Evolutionary conservation across 495 filamentous ascomycete genomes (phyloP).

Genomic region (Evernia prunastri): DNA sequence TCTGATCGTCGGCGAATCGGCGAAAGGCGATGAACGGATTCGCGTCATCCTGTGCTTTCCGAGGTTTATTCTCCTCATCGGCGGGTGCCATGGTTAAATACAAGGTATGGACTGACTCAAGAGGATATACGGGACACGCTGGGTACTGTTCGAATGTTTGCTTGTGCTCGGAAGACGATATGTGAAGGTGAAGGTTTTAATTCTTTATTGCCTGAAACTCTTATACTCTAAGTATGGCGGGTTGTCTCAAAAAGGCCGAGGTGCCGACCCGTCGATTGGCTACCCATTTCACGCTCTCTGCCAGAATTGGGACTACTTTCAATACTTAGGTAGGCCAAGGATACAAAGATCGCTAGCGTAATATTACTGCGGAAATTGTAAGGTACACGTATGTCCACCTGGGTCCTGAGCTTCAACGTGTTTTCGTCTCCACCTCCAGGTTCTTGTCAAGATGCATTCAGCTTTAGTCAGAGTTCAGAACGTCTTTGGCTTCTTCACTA

Average conservation of each 20-base stretch:
- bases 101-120: not conserved
- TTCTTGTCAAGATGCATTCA: slow-evolving; percentile 67
- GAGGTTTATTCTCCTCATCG: slow-evolving; percentile 6
- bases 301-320: no score
- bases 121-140: not conserved
- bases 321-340: no score
- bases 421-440: not conserved
- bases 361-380: no score
- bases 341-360: not conserved
- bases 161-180: no score
- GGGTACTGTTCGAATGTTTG: not conserved
- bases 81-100: slow-evolving; percentile 18
- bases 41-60: slow-evolving; percentile 24
- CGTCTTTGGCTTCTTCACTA: slow-evolving; percentile 97
- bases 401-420: slow-evolving; percentile 6
- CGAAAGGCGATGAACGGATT: slow-evolving; percentile 58
- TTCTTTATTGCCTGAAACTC: no score
- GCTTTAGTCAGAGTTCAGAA: slow-evolving; percentile 76
- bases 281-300: no score
- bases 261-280: not conserved
- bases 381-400: no score
- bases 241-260: not conserved
- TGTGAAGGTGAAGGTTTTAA: no score
- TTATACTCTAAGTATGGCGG: no score
- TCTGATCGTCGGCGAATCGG: slow-evolving; percentile 53